Base-by-base conservation (phyloP, 805 yeast genomes). In the Lachancea nothofagi region DNA sequence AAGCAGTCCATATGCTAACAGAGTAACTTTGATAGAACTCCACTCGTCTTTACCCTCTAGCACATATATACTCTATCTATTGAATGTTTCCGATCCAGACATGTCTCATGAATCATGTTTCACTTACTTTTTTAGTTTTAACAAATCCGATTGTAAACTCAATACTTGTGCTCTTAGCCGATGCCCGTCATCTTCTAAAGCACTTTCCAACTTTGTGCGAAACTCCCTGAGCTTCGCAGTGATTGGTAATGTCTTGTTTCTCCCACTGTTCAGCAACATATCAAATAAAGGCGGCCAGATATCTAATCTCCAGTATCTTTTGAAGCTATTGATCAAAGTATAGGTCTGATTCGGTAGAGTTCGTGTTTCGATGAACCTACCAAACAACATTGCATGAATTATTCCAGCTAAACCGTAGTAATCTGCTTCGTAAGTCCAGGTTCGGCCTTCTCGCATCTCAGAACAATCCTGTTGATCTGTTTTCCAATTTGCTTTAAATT, bases 351-450 rank as follows among this genome's bases (percentile, higher is more conserved):
- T 51, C 9, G 49, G 43, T 18, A 57, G 46, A 14, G 55, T 53
- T 1, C 55, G 57, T 0, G 75, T 67, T 34, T 72, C 74, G 21
- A 87, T 79, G 40, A 71, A 70, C 10, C 69, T 65, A 0, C 94
- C 94, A 65, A 79, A 87, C 13, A 88, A 64, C 70, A 88, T 62
- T 0, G 79, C 71, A 51, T 87, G 90, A 2, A 86, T 65, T 0
- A 83, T 74, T 24, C 78, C 73, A 0, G 96, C 96, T 14, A 85
- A 46, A 0, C 96, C 96, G 57, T 73, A 83, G 55, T 86, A 86
- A 61, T 88, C 97, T 3, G 81, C 79, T 54, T 88, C 87, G 52
- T 72, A 84, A 2, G 75, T 73, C 94, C 95, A 88, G 0, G 82
- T 72, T 36, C 66, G 53, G 3, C 71, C 65, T 3, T 71, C 59